Evolutionary conservation across 2,329 filamentous ascomycete species (phyloP).

Genomic region (Apiospora kogelbergensis): DNA sequence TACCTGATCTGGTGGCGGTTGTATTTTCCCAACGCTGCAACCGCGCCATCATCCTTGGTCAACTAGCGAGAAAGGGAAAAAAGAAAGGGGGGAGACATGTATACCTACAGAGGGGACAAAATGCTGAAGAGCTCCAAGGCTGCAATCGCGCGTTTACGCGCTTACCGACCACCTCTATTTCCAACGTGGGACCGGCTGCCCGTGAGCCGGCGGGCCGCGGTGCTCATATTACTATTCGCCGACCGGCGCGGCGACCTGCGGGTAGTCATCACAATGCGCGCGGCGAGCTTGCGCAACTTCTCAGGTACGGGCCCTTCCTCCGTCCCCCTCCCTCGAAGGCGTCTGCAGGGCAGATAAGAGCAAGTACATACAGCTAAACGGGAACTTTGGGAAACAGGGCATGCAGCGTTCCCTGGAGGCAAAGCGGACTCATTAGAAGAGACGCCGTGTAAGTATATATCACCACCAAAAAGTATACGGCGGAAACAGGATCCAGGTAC

Average conservation of each 20-base stretch:
- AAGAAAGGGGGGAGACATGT: neutral
- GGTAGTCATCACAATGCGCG: slow-evolving; percentile 69
- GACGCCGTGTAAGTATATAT: slow-evolving; percentile 53
- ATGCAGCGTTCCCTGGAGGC: slow-evolving; percentile 84
- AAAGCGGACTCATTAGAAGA: slow-evolving; percentile 61
- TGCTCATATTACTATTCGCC: slow-evolving; percentile 84
- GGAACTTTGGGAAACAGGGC: slow-evolving; percentile 41
- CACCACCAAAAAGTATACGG: neutral
- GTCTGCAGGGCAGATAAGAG: neutral
- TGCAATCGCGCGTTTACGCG: slow-evolving; percentile 59
- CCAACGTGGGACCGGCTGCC: slow-evolving; percentile 62
- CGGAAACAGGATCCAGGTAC: neutral
- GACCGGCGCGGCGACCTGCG: slow-evolving; percentile 78
- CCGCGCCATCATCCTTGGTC: neutral
- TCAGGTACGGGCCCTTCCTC: slow-evolving; percentile 53
- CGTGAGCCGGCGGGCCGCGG: slow-evolving; percentile 73
- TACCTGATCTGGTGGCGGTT: neutral
- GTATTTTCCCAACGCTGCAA: too few species aligned
- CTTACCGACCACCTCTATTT: slow-evolving; percentile 61
- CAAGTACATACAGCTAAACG: neutral
- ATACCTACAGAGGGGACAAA: slow-evolving; percentile 7
- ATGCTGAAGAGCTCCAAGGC: slow-evolving; percentile 44
- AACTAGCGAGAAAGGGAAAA: neutral
- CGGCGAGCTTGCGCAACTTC: slow-evolving; percentile 62
- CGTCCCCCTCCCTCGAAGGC: neutral